Base-by-base conservation (phyloP, 164 flowering plant species). In the Magnolia officinalis region DNA sequence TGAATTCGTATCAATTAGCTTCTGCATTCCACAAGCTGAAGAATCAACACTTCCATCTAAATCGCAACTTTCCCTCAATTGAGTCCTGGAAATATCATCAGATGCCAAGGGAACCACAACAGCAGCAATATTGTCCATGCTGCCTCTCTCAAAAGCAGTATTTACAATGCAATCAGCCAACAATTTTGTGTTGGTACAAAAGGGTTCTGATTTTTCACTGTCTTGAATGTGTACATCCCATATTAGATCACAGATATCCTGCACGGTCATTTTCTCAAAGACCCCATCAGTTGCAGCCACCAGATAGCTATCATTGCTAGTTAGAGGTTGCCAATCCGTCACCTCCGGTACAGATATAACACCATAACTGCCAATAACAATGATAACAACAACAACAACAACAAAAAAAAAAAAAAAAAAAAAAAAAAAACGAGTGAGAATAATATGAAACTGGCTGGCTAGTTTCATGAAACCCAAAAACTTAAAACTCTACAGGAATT, bases 281-380 rank as follows among this genome's bases (percentile, higher is more conserved):
- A 96, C 72, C 51, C 99, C 99, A 89, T 96, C 99, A 76, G 99
- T 90, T 74, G 98, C 97, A 79, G 86, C 97, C 70, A 96, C 90
- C 78, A 96, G 82, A 82, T 88, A 92, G 80, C 88, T 90, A 82
- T 94, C 99, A 76, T 91, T 94, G 55, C 72, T 75, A 24, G 86
- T 75, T 79, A 96, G 82, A 81, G 87, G 86, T 77, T 83, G 91
- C 99, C 99, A 96, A 79, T 88, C 98, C 63, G 91, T 90, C 81
- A 96, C 89, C 84, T 96, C 99, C 1, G 99, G 98, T 71, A 86
- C 81, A 80, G 99, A 83, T 85, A 85, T 91, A 73, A 96, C 99
- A 68, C 98, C 99, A 81, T 82, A 96, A 58, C 98, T 96, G 92
- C 67, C 50, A 74, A 74, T 31, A 70, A 82, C 52, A 45, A 78